Conservation (phyloP, 495 filamentous ascomycete genomes). For the Hypoxylon rickii region DNA sequence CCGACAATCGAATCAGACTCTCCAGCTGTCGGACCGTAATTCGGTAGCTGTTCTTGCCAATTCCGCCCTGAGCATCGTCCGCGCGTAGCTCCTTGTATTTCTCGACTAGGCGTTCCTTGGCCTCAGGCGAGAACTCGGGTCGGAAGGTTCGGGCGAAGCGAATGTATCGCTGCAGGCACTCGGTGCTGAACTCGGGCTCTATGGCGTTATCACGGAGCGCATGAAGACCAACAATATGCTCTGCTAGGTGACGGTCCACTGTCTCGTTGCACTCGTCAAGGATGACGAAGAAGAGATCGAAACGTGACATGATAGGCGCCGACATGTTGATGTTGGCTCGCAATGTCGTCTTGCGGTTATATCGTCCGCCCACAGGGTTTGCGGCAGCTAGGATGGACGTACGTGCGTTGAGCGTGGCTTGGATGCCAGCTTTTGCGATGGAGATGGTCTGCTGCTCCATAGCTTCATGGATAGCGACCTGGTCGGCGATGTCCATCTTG, state of each 20-base stretch:
- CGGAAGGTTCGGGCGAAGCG: conserved; percentile 94
- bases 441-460: conserved; percentile 99
- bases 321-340: conserved; percentile 97
- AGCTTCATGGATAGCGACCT: conserved; percentile 99
- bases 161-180: conserved; percentile 96
- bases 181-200: conserved; percentile 89
- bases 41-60: conserved; percentile 90
- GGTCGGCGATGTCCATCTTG: conserved; percentile 98
- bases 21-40: conserved; percentile 97
- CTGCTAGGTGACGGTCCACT: conserved; percentile 85
- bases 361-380: conserved; percentile 93
- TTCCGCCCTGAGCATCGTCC: conserved; percentile 92
- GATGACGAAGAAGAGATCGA: conserved; percentile 98
- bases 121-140: conserved; percentile 87
- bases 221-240: conserved; percentile 95
- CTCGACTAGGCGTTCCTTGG: conserved; percentile 80
- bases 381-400: conserved; percentile 95
- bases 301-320: conserved; percentile 98
- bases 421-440: conserved; percentile 98
- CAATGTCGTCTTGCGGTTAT: conserved; percentile 93
- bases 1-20: conserved; percentile 88
- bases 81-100: conserved; percentile 95
- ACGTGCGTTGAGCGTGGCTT: conserved; percentile 94
- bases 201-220: conserved; percentile 89
- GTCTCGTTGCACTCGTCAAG: conserved; percentile 94